Percentiles rank a stretch among this genome's conserved stretches.
phyloP scores from a whole-genome alignment of 176 grass and related monocot species.

The Aegilops sharonensis region DNA sequence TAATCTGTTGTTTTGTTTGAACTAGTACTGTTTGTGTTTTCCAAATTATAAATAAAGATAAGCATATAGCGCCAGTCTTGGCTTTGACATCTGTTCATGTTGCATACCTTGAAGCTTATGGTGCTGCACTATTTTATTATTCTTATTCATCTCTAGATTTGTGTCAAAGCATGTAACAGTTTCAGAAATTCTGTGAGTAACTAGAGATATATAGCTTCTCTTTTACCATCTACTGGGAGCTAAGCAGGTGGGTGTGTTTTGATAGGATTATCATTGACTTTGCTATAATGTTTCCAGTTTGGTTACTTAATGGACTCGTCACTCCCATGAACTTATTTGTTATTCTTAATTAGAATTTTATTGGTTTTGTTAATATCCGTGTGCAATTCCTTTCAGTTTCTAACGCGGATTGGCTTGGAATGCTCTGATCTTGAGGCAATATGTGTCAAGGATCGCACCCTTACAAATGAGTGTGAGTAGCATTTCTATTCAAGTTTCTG shows the following conservation, averaged over 20 bases:
- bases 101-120: not conserved
- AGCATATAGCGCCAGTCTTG: not conserved
- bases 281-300: constrained; percentile 4
- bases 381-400: constrained; percentile 58
- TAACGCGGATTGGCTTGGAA: constrained; percentile 65
- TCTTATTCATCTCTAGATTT: constrained; percentile 7
- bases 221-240: not conserved
- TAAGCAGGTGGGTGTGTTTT: not conserved
- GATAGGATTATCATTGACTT: constrained; percentile 11
- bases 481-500: constrained; percentile 24
- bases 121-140: not conserved
- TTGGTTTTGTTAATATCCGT: not conserved
- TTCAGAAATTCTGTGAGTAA: constrained; percentile 9
- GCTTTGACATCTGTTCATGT: not conserved
- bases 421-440: constrained; percentile 63
- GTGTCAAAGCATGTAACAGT: not conserved
- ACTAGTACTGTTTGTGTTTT: not conserved
- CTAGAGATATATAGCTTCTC: constrained; percentile 1
- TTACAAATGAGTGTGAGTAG: constrained; percentile 88
- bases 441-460: constrained; percentile 79
- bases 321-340: constrained; percentile 11
- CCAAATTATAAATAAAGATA: not conserved
- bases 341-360: constrained; percentile 16
- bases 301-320: constrained; percentile 17
- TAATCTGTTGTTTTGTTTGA: not conserved